These are phyloP conservation scores for Haplosporangium sp. DNA, from an alignment of 371 early-diverging fungal species.

Conservation along the genomic window DNA sequence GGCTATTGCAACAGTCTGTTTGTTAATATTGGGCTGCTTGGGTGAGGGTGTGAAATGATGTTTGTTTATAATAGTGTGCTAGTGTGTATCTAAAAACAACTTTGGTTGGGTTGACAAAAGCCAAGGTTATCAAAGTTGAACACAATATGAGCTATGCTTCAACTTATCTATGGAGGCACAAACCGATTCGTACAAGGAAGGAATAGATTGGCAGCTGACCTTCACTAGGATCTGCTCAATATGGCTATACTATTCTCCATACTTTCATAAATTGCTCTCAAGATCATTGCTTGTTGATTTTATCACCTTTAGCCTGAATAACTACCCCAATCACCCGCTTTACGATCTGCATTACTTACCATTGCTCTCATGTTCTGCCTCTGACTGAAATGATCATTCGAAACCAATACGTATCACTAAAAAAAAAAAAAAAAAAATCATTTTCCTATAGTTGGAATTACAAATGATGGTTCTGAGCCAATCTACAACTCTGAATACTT, in stretches of 20 bases:
- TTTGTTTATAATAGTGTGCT: neutral
- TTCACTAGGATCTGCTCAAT: neutral
- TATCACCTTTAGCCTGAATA: neutral
- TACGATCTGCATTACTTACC: constrained; percentile 4
- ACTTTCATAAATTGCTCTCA: neutral
- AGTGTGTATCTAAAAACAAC: too few relatives aligned
- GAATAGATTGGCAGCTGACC: constrained; percentile 5
- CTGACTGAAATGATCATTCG: neutral
- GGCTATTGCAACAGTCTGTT: too few relatives aligned
- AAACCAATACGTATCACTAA: neutral
- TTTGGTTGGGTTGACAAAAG: too few relatives aligned
- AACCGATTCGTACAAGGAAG: neutral
- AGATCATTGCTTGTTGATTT: neutral
- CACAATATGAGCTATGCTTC: neutral
- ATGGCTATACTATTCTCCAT: constrained; percentile 9
- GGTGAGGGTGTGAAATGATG: too few relatives aligned
- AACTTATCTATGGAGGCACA: neutral
- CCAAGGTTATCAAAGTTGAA: neutral
- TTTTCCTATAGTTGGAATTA: constrained; percentile 41
- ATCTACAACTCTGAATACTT: constrained; percentile 62
- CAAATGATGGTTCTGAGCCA: constrained; percentile 55
- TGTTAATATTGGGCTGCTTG: too few relatives aligned
- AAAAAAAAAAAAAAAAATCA: neutral
- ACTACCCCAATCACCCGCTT: neutral
- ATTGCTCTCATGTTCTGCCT: constrained; percentile 8